Conservation (phyloP, 208 protist genomes). For the Sergeia podlipaevii region DNA sequence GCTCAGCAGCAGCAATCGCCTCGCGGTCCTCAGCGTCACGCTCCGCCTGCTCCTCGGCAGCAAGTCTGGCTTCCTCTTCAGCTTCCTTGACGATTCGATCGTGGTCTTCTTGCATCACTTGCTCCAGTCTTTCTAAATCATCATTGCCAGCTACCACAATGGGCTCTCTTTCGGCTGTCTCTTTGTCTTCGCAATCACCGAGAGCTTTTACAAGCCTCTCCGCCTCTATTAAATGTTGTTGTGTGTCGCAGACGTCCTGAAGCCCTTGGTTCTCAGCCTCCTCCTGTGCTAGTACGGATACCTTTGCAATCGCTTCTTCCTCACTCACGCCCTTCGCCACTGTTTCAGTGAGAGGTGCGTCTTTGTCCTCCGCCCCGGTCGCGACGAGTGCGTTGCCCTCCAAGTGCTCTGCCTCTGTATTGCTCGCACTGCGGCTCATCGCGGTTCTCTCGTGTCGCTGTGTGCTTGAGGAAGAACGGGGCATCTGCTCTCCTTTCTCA, state of each 20-base stretch:
- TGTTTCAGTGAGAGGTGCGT: background rate
- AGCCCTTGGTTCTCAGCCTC: background rate
- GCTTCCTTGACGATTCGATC: background rate
- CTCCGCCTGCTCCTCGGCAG: background rate
- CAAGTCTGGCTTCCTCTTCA: background rate
- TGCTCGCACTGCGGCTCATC: too few species aligned
- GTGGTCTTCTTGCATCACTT: background rate
- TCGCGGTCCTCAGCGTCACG: constrained; percentile 2
- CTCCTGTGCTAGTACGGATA: background rate
- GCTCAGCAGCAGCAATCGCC: constrained; percentile 7
- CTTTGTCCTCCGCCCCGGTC: background rate
- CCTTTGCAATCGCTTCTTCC: background rate
- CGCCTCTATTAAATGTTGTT: too few species aligned
- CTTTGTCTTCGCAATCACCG: background rate
- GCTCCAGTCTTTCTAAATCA: background rate
- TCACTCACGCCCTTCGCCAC: constrained; percentile 5
- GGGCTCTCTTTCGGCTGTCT: background rate
- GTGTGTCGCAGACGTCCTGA: too few species aligned
- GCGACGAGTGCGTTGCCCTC: background rate
- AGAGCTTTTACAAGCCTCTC: too few species aligned
- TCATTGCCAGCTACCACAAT: background rate
- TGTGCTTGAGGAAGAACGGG: too few species aligned
- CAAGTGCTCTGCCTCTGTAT: background rate
- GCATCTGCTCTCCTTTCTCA: too few species aligned
- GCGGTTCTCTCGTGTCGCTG: background rate